Conservation (phyloP, 805 yeast genomes). For the Cyberlindnera mississippiensis region DNA sequence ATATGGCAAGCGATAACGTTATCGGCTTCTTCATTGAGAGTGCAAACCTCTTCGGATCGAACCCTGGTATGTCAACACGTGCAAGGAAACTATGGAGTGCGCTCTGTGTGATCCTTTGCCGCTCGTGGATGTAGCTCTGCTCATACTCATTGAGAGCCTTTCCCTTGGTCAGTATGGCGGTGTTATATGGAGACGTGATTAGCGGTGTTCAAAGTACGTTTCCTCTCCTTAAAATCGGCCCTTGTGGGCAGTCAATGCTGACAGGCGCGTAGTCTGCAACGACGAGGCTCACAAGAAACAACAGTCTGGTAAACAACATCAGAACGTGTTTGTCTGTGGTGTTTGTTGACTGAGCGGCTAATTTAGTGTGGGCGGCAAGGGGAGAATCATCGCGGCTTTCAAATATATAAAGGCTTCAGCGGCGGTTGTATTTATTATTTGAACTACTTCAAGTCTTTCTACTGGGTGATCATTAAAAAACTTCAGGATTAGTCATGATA, state of each 20-base stretch:
- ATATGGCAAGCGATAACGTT: constrained; percentile 56
- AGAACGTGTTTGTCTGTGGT: neutral
- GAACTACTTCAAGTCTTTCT: neutral
- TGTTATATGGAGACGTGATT: neutral
- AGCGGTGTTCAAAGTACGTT: constrained; percentile 11
- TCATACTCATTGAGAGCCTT: constrained; percentile 19
- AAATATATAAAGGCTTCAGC: too few species aligned
- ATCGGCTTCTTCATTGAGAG: constrained; percentile 25
- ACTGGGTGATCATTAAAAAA: neutral
- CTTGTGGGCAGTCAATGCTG: constrained; percentile 29
- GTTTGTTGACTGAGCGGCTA: neutral
- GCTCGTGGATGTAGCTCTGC: constrained; percentile 28
- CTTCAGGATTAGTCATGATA: neutral
- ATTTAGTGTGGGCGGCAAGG: too few species aligned
- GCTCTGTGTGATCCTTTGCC: constrained; percentile 30
- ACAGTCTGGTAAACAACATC: neutral
- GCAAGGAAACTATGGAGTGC: constrained; percentile 30
- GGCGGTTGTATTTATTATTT: too few species aligned
- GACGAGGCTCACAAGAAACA: neutral
- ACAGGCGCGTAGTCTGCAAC: constrained; percentile 23
- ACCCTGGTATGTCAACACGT: constrained; percentile 32
- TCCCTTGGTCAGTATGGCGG: neutral
- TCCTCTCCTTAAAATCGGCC: constrained; percentile 16
- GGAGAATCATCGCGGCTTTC: too few species aligned
- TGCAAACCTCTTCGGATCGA: constrained; percentile 29